Base-by-base conservation (phyloP, 257 asterid species). In the Nemophila menziesii region DNA sequence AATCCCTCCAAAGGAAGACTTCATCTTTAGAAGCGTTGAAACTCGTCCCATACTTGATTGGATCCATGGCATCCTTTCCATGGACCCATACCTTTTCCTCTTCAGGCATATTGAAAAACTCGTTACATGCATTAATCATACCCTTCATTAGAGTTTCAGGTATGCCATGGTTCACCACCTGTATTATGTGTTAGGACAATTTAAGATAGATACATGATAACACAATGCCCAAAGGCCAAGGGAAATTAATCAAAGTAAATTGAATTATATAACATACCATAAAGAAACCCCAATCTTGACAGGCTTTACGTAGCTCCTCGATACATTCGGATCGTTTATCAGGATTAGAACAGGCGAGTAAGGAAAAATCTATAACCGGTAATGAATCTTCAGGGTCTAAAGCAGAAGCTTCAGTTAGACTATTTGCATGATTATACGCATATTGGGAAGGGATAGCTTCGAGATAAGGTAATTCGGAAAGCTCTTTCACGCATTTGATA, bases 31-130 rank as follows among this genome's bases (percentile, higher is more conserved):
- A 63, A 26, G 79, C 41, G 45, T 81, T 81, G 58, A 75, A 80
- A 72, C 93, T 85, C 22, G 93, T 81, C 9, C 93, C 96, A 29
- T 60, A 80, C 52, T 87, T 69, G n/a, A 85, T 67, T 11, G 89
- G 89, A 39, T 73, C 77, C 44, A 69, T 19, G 3, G 78, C 78
- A 34, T 78, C 44, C 47, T 67, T 42, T 0, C 85, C 80, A 49
- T 68, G 53, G 46, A 66, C 75, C 11, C 55, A 59, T 0, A 67
- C 69, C 69, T 85, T 85, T 6, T 81, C 93, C 40, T 70, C 89
- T 38, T 81, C 92, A 0, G 71, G 9, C 55, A 85, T 54, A 47
- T 67, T 24, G 60, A 85, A 85, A 14, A 85, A 85, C 15, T 75
- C 87, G 2, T 50, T 22, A 2, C 15, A n/a, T 14, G 54, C 80